Conservation (phyloP, 352 stramenopile species). For the Aphanomyces cochlioides region DNA sequence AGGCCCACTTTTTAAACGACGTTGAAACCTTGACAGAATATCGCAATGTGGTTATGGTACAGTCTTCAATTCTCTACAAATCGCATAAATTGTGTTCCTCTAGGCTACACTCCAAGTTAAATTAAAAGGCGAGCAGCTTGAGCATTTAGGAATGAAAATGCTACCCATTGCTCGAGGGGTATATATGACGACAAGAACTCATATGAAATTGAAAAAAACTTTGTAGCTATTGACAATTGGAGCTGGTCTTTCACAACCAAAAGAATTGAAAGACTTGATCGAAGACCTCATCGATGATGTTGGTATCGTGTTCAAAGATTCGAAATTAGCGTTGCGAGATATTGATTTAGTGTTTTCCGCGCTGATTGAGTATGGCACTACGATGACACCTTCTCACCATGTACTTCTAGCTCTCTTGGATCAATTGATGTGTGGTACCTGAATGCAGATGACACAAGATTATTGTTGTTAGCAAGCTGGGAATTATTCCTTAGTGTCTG, state of each 20-base stretch:
- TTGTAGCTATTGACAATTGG: constrained; percentile 60
- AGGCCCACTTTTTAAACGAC: constrained; percentile 75
- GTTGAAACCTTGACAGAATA: constrained; percentile 53
- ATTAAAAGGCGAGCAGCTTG: constrained; percentile 24
- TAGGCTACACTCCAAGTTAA: constrained; percentile 22
- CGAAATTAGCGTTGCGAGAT: constrained; percentile 39
- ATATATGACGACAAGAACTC: background rate
- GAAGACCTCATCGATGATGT: constrained; percentile 60
- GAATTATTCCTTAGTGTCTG: constrained; percentile 67
- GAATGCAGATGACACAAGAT: constrained; percentile 54
- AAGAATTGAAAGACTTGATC: constrained; percentile 67
- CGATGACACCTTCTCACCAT: too few relatives aligned
- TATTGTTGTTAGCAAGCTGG: constrained; percentile 59
- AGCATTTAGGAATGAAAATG: constrained; percentile 41
- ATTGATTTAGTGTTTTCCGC: constrained; percentile 59
- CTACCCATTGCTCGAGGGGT: constrained; percentile 61
- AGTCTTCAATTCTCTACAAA: background rate
- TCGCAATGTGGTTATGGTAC: constrained; percentile 29
- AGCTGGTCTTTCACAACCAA: constrained; percentile 64
- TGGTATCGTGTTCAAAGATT: constrained; percentile 59
- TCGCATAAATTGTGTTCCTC: background rate
- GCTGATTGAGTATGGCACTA: constrained; percentile 49
- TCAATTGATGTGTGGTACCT: constrained; percentile 74
- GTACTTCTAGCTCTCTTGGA: constrained; percentile 38
- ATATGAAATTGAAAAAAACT: background rate